Conservation (phyloP, 768 basidiomycete species). For the Boletus rex-veris region DNA sequence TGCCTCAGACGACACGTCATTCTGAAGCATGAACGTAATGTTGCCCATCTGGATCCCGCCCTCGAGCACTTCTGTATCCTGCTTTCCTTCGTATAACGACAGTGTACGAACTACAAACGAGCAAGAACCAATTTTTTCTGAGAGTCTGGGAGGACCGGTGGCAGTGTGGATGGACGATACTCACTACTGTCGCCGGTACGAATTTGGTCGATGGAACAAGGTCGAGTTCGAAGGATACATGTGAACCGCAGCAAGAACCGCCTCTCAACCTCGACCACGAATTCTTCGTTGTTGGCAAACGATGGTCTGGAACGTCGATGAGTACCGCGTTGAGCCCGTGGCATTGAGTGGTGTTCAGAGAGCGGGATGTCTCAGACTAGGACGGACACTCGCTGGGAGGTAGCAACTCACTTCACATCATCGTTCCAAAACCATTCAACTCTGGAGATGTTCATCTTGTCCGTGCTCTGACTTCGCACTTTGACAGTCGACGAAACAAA, state of each 20-base stretch:
- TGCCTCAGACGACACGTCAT: not conserved
- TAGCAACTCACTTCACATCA: slow-evolving; percentile 14
- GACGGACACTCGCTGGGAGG: too few relatives aligned
- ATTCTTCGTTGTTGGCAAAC: slow-evolving; percentile 12
- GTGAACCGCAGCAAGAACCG: slow-evolving; percentile 19
- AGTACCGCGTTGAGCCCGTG: not conserved
- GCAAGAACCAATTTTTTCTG: not conserved
- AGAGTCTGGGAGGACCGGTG: too few relatives aligned
- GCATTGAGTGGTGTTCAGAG: too few relatives aligned
- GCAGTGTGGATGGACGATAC: not conserved
- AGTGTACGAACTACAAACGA: slow-evolving; percentile 16
- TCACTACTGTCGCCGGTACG: slow-evolving; percentile 16
- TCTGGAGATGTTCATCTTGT: not conserved
- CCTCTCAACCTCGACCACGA: slow-evolving; percentile 21
- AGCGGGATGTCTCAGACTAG: too few relatives aligned
- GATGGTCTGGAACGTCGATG: slow-evolving; percentile 6
- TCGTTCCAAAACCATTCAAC: slow-evolving; percentile 17
- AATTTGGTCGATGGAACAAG: slow-evolving; percentile 17
- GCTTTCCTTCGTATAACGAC: slow-evolving; percentile 16
- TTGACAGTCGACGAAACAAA: slow-evolving; percentile 18
- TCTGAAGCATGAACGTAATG: slow-evolving; percentile 18
- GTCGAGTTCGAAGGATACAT: slow-evolving; percentile 25
- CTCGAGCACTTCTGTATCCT: slow-evolving; percentile 7
- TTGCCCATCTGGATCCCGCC: slow-evolving; percentile 20
- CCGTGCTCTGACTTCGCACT: not conserved